These are phyloP conservation scores for Boletus bicolor DNA, from an alignment of 768 basidiomycete species.

Conservation along the genomic window DNA sequence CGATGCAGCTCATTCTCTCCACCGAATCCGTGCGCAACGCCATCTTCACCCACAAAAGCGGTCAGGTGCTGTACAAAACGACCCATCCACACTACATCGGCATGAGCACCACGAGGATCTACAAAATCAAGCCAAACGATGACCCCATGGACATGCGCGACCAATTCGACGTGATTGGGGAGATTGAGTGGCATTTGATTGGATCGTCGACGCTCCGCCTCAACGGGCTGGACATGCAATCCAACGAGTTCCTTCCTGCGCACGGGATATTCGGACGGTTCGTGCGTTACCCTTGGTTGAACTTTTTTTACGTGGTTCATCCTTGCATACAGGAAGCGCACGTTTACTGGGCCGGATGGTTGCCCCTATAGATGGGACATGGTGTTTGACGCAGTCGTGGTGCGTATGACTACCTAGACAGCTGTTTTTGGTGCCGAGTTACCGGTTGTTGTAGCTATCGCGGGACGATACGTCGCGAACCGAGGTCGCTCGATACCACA, in stretches of 20 bases:
- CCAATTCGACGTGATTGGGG: slow-evolving; percentile 30
- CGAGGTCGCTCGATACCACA: slow-evolving; percentile 22
- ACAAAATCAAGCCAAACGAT: slow-evolving; percentile 24
- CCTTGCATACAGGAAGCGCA: slow-evolving; percentile 17
- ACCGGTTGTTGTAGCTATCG: slow-evolving; percentile 14
- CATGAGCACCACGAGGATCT: slow-evolving; percentile 21
- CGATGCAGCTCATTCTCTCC: slow-evolving; percentile 26
- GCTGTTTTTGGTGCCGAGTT: not conserved
- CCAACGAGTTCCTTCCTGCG: slow-evolving; percentile 23
- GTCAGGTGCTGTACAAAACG: slow-evolving; percentile 32
- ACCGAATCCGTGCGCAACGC: slow-evolving; percentile 23
- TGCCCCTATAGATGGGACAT: slow-evolving; percentile 35
- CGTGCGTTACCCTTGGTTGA: not conserved
- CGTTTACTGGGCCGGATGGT: slow-evolving; percentile 35
- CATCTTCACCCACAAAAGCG: slow-evolving; percentile 20
- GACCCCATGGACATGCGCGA: slow-evolving; percentile 25
- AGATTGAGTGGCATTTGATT: slow-evolving; percentile 35
- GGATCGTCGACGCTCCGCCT: slow-evolving; percentile 31
- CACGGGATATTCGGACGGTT: slow-evolving; percentile 24
- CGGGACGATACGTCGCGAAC: slow-evolving; percentile 11
- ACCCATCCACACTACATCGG: slow-evolving; percentile 14
- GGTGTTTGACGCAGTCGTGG: slow-evolving; percentile 5
- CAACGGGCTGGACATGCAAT: slow-evolving; percentile 24
- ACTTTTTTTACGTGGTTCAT: not conserved
- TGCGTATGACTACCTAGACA: slow-evolving; percentile 5